Conservation (phyloP, 129 eudicot species). For the Escallonia herrerae region DNA sequence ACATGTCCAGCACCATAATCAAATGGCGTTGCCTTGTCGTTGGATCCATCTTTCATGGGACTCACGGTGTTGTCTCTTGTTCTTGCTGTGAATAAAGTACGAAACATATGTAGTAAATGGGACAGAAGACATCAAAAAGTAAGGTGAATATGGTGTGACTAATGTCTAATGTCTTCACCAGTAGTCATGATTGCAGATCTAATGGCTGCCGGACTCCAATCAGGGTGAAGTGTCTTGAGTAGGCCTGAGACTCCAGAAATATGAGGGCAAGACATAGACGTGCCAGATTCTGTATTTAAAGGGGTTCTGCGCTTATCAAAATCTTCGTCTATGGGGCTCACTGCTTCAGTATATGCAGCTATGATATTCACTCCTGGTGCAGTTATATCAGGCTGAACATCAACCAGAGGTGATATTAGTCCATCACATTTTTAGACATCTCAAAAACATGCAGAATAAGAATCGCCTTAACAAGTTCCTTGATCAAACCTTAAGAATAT, state of each 20-base stretch:
- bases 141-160: neutral
- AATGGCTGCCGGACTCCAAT: constrained; percentile 83
- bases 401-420: neutral
- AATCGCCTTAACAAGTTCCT: too few species aligned
- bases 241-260: constrained; percentile 75
- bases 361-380: constrained; percentile 85
- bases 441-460: too few species aligned
- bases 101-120: neutral
- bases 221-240: constrained; percentile 58
- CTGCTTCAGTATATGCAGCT: constrained; percentile 55
- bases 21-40: constrained; percentile 38
- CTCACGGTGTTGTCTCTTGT: constrained; percentile 46
- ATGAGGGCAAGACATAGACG: constrained; percentile 95
- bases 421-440: too few species aligned
- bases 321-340: constrained; percentile 21
- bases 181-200: constrained; percentile 90
- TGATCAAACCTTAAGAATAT: constrained; percentile 61
- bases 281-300: constrained; percentile 46
- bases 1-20: constrained; percentile 84
- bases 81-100: constrained; percentile 31
- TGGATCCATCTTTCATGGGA: constrained; percentile 33
- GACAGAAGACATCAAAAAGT: neutral
- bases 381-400: constrained; percentile 72
- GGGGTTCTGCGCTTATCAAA: constrained; percentile 26
- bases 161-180: constrained; percentile 23